Percentiles rank a stretch among this genome's conserved stretches.
phyloP scores from a whole-genome alignment of 169 alveolate genomes.

The Plasmodium coatneyi region DNA sequence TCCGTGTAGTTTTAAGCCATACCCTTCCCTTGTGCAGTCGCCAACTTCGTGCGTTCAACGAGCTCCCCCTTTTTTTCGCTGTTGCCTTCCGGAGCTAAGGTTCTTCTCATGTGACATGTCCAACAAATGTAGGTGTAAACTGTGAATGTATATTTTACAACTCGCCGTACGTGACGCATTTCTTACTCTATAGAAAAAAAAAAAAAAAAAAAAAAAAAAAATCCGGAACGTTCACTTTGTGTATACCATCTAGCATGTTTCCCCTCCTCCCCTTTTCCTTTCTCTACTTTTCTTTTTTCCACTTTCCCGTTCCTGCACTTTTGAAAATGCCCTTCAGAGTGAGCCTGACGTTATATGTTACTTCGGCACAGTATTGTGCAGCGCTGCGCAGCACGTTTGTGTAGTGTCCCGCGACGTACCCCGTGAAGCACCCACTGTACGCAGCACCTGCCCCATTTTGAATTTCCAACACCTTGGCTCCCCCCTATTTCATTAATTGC shows the following conservation, averaged over 20 bases:
- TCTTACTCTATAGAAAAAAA: background rate
- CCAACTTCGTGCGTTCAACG: background rate
- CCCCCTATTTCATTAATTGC: background rate
- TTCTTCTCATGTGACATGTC: background rate
- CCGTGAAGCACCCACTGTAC: background rate
- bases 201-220: background rate
- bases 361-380: background rate
- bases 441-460: background rate
- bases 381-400: background rate
- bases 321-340: background rate
- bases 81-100: background rate
- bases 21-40: background rate
- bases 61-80: background rate
- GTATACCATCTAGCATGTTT: background rate
- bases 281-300: background rate
- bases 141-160: background rate
- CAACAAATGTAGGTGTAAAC: background rate
- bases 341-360: background rate
- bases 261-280: background rate
- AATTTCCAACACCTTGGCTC: background rate
- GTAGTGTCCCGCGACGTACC: background rate
- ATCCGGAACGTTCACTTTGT: background rate
- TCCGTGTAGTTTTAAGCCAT: background rate
- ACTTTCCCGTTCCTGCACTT: background rate
- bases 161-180: background rate